phyloP scores from a whole-genome alignment of 345 rosid species.

The Citrus unshiu region DNA sequence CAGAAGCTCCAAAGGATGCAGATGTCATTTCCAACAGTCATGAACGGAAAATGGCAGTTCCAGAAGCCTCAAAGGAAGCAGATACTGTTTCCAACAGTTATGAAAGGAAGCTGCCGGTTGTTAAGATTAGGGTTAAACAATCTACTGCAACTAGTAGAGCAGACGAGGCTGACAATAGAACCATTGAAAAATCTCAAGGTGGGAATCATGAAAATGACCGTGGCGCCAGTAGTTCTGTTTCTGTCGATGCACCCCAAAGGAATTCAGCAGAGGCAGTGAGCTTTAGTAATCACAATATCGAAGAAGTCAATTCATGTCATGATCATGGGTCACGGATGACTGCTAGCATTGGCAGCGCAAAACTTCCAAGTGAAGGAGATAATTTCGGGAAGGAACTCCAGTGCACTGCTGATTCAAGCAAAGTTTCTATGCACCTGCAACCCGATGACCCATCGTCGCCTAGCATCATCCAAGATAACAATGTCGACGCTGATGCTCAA shows the following conservation, averaged over 20 bases:
- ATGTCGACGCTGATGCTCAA: slow-evolving; percentile 42
- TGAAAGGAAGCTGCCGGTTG: slow-evolving; percentile 53
- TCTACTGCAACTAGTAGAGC: slow-evolving; percentile 70
- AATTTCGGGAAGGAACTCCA: slow-evolving; percentile 79
- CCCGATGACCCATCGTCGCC: slow-evolving; percentile 38
- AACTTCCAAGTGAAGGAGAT: slow-evolving; percentile 61
- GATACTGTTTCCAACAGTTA: slow-evolving; percentile 53
- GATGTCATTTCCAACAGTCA: slow-evolving; percentile 17
- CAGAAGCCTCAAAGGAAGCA: slow-evolving; percentile 39
- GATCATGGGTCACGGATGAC: slow-evolving; percentile 85
- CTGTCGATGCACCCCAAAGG: slow-evolving; percentile 92
- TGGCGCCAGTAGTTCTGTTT: slow-evolving; percentile 73
- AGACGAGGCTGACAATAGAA: slow-evolving; percentile 62
- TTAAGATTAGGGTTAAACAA: slow-evolving; percentile 67
- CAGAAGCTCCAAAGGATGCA: slow-evolving; percentile 21
- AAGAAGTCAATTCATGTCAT: slow-evolving; percentile 88
- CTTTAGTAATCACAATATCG: slow-evolving; percentile 66
- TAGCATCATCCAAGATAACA: slow-evolving; percentile 40
- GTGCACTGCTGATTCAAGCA: slow-evolving; percentile 95
- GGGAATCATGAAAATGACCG: slow-evolving; percentile 47
- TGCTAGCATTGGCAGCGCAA: slow-evolving; percentile 93
- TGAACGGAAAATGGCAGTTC: slow-evolving; percentile 10
- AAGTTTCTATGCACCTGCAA: slow-evolving; percentile 37
- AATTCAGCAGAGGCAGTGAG: slow-evolving; percentile 67
- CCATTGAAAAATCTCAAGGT: slow-evolving; percentile 66